Evolutionary conservation across 352 stramenopile species (phyloP), one percentile per base, ranked within the genome.

Genomic region (Globisporangium carolinianum): DNA sequence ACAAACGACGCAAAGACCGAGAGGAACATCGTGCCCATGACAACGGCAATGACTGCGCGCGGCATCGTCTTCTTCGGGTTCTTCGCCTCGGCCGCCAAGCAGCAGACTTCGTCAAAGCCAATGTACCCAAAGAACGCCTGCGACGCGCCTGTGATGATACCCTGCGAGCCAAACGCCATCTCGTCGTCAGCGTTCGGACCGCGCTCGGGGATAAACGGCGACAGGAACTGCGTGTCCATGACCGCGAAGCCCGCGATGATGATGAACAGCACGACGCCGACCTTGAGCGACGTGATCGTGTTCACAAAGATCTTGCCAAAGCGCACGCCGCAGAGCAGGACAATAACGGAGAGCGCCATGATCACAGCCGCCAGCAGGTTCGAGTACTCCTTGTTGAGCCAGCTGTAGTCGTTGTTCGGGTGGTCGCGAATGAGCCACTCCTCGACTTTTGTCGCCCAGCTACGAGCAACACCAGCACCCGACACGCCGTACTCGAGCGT

Each of bases 101-200:
- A 97, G 67, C 86, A 96, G 35, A 98, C 80, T 62, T 97, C 91
- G 71, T 98, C 94, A 66, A 97, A 98, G 36, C 94, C 94, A 45
- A 97, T 73, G 65, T 91, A 97, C 24, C 90, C 91, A 68, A 97
- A 97, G 69, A 97, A 97, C 4, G 84, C 89, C 24, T 86, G 78
- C 35, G 88, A 89, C 2, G 83, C 71, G n/a, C 84, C 87, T 6
- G 65, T 69, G 57, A 97, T 69, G 51, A 97, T 65, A 15, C 82
- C 83, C 47, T 71, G 61, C 9, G 59, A 37, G 14, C 82, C 83
- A 43, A 68, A 80, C 6, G 47, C 37, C 9, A 59, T 57, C 8
- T 52, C 41, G 51, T 48, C 53, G 18, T 58, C 49, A 1, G 35
- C 59, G 3, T 49, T 47, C 11, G 15, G 2, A 38, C 52, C 15